phyloP scores from a whole-genome alignment of 176 grass and related monocot genomes.

The Eleusine indica region DNA sequence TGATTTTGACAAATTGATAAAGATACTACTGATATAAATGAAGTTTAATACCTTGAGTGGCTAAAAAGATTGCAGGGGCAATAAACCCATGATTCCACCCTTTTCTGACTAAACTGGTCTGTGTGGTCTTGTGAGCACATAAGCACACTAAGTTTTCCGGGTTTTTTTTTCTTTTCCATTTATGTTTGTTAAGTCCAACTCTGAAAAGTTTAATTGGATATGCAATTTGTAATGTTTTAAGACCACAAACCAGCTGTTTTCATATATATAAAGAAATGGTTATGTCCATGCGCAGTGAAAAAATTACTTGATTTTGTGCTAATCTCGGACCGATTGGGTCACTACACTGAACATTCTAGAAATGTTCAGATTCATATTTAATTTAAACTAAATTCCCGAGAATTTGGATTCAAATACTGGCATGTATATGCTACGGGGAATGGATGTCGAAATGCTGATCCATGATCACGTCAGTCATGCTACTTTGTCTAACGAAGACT shows the following conservation, averaged over 20 bases:
- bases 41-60: not conserved
- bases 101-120: too few species aligned
- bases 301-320: not conserved
- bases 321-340: not conserved
- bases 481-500: too few species aligned
- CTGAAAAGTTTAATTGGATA: not conserved
- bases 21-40: not conserved
- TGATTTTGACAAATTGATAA: not conserved
- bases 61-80: not conserved
- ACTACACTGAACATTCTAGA: not conserved
- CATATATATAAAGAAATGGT: not conserved
- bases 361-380: not conserved
- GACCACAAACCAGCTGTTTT: not conserved
- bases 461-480: not conserved
- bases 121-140: not conserved
- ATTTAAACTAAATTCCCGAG: not conserved
- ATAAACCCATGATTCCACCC: not conserved
- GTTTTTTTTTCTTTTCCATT: not conserved
- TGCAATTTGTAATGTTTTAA: not conserved
- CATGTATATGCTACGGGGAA: not conserved
- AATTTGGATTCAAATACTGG: not conserved
- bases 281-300: not conserved
- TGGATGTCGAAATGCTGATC: slow-evolving; percentile 7
- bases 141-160: not conserved
- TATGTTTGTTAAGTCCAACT: not conserved